Conservation (phyloP, 176 grass and related monocot species). For the Aegilops speltoides region DNA sequence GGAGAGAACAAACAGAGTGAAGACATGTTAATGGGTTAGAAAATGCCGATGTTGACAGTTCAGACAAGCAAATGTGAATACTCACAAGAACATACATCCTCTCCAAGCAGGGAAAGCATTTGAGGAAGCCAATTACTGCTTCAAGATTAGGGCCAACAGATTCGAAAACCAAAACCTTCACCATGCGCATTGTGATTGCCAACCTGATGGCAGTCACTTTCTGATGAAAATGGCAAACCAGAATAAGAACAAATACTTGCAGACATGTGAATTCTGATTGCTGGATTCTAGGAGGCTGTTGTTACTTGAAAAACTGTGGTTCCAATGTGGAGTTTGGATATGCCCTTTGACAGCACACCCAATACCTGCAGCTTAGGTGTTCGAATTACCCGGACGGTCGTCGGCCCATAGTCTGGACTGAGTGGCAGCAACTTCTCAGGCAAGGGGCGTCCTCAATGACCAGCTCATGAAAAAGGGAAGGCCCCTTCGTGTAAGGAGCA, state of each 20-base stretch:
- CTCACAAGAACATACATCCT: background rate
- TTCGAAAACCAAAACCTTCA: background rate
- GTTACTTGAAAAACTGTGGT: background rate
- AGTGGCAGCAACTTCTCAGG: no score
- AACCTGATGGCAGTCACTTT: background rate
- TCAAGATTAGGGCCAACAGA: background rate
- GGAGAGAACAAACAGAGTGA: background rate
- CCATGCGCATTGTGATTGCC: background rate
- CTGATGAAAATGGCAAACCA: background rate
- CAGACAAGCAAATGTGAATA: background rate
- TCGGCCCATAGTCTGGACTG: no score
- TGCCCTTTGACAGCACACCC: no score
- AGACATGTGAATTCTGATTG: background rate
- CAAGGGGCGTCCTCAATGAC: no score
- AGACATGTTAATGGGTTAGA: no score
- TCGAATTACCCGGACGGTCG: no score
- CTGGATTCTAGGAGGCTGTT: background rate
- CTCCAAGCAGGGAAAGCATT: constrained; percentile 1
- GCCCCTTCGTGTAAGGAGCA: no score
- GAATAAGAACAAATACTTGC: background rate
- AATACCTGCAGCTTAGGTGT: no score
- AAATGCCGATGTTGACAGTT: background rate
- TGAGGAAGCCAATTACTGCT: background rate
- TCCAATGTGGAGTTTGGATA: background rate
- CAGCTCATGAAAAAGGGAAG: no score